Evolutionary conservation across 352 stramenopile species (phyloP).

Genomic region (Pythium dissotocum): DNA sequence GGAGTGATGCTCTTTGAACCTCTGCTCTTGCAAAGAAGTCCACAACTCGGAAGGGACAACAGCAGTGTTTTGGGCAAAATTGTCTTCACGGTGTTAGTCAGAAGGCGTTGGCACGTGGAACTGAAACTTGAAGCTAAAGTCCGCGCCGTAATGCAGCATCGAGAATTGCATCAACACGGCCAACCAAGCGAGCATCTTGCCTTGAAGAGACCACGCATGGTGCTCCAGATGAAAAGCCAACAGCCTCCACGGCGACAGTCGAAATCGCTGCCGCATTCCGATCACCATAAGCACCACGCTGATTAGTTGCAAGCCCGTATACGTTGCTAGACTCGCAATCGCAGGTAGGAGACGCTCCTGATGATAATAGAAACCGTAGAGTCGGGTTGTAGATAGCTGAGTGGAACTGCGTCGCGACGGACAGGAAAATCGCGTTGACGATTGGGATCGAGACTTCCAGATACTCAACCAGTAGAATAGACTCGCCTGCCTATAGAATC

Average conservation of each 20-base stretch:
- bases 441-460: slow-evolving; percentile 14
- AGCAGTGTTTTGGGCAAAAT: no score
- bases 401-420: slow-evolving; percentile 4
- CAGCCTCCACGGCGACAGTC: not conserved
- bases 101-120: not conserved
- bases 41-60: no score
- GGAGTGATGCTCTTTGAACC: no score
- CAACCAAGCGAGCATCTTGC: slow-evolving; percentile 4
- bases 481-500: slow-evolving; percentile 10
- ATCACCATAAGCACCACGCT: slow-evolving; percentile 14
- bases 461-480: slow-evolving; percentile 21
- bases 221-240: slow-evolving; percentile 19
- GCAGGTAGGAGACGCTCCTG: not conserved
- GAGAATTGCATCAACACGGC: no score
- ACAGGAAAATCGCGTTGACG: slow-evolving; percentile 5
- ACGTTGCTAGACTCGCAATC: not conserved
- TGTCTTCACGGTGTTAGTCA: not conserved
- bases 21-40: no score
- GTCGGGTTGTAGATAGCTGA: slow-evolving; percentile 16
- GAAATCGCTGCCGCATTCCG: slow-evolving; percentile 18
- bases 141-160: no score
- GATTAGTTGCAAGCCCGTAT: slow-evolving; percentile 10
- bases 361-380: slow-evolving; percentile 7
- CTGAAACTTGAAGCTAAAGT: no score
- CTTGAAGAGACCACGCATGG: slow-evolving; percentile 13